phyloP scores from a whole-genome alignment of 2,329 filamentous ascomycete species.

The Mycogone perniciosa region DNA sequence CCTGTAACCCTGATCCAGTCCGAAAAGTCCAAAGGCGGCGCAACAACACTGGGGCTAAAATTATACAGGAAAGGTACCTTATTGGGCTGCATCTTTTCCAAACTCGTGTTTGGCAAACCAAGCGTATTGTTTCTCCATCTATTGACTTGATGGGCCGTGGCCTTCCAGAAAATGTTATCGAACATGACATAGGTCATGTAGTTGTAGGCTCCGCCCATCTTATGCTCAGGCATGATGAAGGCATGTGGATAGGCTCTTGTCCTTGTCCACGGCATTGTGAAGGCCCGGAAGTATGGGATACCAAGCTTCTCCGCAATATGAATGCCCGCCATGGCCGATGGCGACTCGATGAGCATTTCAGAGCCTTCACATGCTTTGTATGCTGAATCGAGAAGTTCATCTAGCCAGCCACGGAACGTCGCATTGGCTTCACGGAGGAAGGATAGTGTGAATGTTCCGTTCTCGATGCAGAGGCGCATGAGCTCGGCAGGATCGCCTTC shows the following conservation, averaged over 20 bases:
- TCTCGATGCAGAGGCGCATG: constrained; percentile 93
- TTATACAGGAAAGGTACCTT: constrained; percentile 99
- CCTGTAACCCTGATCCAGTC: constrained; percentile 97
- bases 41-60: constrained; percentile 90
- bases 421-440: constrained; percentile 83
- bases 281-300: constrained; percentile 94
- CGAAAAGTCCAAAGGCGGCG: constrained; percentile 87
- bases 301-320: constrained; percentile 90
- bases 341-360: constrained; percentile 89
- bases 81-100: constrained; percentile 91
- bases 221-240: constrained; percentile 86
- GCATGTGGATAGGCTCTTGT: constrained; percentile 95
- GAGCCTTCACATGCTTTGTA: constrained; percentile 80
- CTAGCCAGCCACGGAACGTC: constrained; percentile 92
- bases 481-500: constrained; percentile 89
- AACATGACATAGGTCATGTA: constrained; percentile 94
- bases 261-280: constrained; percentile 98
- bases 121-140: constrained; percentile 81
- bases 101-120: constrained; percentile 68
- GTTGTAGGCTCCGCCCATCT: constrained; percentile 93
- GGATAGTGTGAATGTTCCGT: constrained; percentile 91
- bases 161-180: constrained; percentile 94
- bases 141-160: constrained; percentile 86
- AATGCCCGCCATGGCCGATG: constrained; percentile 94
- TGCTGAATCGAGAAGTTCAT: constrained; percentile 74